Evolutionary conservation across 2,329 filamentous ascomycete species (phyloP).

Genomic region (Dactylellina sp.): DNA sequence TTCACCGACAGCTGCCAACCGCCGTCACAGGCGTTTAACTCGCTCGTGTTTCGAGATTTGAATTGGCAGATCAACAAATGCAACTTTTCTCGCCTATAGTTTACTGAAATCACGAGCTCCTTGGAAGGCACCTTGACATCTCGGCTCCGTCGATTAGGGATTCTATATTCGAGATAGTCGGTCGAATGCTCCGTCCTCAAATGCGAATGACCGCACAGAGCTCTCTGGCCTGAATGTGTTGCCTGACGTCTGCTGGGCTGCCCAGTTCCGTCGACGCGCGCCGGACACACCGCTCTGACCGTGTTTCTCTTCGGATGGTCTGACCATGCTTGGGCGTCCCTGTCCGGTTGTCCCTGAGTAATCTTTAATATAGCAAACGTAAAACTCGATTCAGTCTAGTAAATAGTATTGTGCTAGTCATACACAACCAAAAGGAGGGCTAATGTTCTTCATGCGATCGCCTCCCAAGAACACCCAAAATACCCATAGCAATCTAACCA

Average conservation of each 20-base stretch:
- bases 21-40: conserved; percentile 22
- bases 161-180: conserved; percentile 9
- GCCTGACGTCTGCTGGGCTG: neutral
- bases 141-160: conserved; percentile 9
- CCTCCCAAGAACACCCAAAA: conserved; percentile 6
- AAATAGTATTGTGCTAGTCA: conserved; percentile 7
- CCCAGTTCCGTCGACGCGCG: too few relatives aligned
- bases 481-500: conserved; percentile 12
- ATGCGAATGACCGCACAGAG: too few relatives aligned
- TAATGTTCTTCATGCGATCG: too few relatives aligned
- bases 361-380: conserved; percentile 2
- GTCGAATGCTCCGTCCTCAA: neutral
- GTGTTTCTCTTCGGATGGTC: conserved; percentile 20
- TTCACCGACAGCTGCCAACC: conserved; percentile 1
- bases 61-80: neutral
- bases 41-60: conserved; percentile 28
- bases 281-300: conserved; percentile 2
- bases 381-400: conserved; percentile 33
- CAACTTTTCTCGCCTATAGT: neutral
- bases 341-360: too few relatives aligned
- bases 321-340: conserved; percentile 5
- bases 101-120: neutral
- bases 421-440: neutral
- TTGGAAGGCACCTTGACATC: neutral
- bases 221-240: neutral